Percentiles rank a stretch among this genome's conserved stretches.
Evolutionary conservation across 2,329 filamentous ascomycete species (phyloP).

Genomic region (Phaeoacremonium minimum): DNA sequence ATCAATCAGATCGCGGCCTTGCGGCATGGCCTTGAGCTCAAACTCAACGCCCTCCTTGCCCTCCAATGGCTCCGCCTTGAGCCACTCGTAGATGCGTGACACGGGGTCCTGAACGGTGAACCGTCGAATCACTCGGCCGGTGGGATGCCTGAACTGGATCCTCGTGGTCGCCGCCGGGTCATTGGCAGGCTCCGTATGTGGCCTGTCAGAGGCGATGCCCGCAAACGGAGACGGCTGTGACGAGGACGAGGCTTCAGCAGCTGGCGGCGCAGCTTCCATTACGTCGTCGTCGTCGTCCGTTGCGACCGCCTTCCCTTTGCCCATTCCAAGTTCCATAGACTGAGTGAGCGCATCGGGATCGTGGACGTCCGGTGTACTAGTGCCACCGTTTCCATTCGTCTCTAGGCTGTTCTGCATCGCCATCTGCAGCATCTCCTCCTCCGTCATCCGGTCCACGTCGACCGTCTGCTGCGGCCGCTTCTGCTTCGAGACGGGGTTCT

Average conservation of each 20-base stretch:
- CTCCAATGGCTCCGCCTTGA: slow-evolving; percentile 82
- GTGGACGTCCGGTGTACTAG: slow-evolving; percentile 49
- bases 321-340: slow-evolving; percentile 45
- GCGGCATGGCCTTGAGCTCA: slow-evolving; percentile 77
- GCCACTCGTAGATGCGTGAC: slow-evolving; percentile 87
- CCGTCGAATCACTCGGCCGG: slow-evolving; percentile 80
- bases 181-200: slow-evolving; percentile 73
- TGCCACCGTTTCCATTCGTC: slow-evolving; percentile 34
- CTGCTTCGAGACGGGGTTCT: slow-evolving; percentile 87
- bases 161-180: slow-evolving; percentile 72
- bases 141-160: slow-evolving; percentile 87
- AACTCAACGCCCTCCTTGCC: slow-evolving; percentile 76
- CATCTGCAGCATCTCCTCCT: slow-evolving; percentile 96
- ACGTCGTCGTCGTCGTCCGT: slow-evolving; percentile 22
- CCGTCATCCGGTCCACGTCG: slow-evolving; percentile 84
- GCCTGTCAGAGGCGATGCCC: slow-evolving; percentile 64
- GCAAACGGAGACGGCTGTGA: slow-evolving; percentile 51
- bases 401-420: slow-evolving; percentile 85
- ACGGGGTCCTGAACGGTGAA: slow-evolving; percentile 76
- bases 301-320: slow-evolving; percentile 43
- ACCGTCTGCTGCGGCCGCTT: slow-evolving; percentile 60
- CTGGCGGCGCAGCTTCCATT: slow-evolving; percentile 23
- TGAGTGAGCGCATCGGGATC: slow-evolving; percentile 90
- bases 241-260: slow-evolving; percentile 11
- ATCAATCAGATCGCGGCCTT: slow-evolving; percentile 77